A percentile compares a stretch with the other conserved stretches of the same genome.
phyloP scores from a whole-genome alignment of 148 eudicot species.

The Heliamphora exappendiculata region DNA sequence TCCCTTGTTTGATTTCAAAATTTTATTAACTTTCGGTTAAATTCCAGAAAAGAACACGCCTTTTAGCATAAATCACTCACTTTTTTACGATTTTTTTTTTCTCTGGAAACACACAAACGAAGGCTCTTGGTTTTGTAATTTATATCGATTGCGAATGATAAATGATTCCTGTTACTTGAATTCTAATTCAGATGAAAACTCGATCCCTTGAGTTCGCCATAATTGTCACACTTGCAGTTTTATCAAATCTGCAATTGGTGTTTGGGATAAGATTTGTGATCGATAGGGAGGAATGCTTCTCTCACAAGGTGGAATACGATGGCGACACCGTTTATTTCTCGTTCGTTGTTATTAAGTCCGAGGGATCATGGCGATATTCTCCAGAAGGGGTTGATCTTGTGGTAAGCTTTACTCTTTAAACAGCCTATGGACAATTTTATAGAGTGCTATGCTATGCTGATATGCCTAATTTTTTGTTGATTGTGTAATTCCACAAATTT shows the following conservation, averaged over 20 bases:
- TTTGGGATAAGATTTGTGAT: constrained; percentile 73
- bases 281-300: constrained; percentile 84
- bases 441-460: too few relatives aligned
- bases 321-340: constrained; percentile 68
- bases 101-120: neutral
- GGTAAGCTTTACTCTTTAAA: constrained; percentile 33
- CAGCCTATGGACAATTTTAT: neutral
- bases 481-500: neutral
- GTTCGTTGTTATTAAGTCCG: constrained; percentile 77
- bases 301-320: constrained; percentile 74
- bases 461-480: neutral
- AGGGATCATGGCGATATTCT: constrained; percentile 59
- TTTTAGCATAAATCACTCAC: too few relatives aligned
- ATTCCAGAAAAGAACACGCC: neutral
- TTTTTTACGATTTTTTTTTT: too few relatives aligned
- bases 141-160: neutral
- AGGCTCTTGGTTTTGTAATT: neutral
- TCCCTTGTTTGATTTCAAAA: neutral
- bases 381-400: constrained; percentile 81
- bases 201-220: neutral
- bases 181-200: constrained; percentile 17
- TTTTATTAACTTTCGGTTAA: neutral
- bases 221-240: constrained; percentile 19
- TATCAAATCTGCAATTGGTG: constrained; percentile 36
- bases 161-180: neutral